These are phyloP conservation scores for Mycosarcoma mackinlayi DNA, from an alignment of 1,284 basidiomycete species.

Conservation along the genomic window DNA sequence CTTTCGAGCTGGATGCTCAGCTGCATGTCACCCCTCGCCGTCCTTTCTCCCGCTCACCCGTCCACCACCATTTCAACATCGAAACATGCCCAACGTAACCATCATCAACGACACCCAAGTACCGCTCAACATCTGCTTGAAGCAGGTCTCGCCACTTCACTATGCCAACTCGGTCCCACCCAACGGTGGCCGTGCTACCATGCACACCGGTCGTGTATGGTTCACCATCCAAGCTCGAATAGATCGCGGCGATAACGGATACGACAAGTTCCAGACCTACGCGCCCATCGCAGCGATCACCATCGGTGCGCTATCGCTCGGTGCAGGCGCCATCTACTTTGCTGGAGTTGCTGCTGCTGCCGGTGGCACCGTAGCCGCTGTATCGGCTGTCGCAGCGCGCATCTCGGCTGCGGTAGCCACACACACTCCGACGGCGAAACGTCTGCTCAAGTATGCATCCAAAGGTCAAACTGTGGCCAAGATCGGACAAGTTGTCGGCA, in stretches of 20 bases:
- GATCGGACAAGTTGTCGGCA: slow-evolving; percentile 57
- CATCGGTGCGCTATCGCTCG: slow-evolving; percentile 45
- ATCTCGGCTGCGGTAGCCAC: slow-evolving; percentile 46
- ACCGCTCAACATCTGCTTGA: slow-evolving; percentile 57
- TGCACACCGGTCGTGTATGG: slow-evolving; percentile 55
- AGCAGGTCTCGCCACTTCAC: slow-evolving; percentile 59
- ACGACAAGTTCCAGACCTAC: slow-evolving; percentile 54
- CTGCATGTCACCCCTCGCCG: not conserved
- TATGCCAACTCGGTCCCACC: slow-evolving; percentile 55
- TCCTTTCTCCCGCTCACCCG: not conserved
- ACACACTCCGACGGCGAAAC: slow-evolving; percentile 49
- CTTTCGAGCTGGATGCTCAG: too few species aligned
- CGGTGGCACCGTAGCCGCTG: slow-evolving; percentile 45
- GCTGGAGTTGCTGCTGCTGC: slow-evolving; percentile 49
- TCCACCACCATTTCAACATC: not conserved
- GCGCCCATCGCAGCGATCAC: slow-evolving; percentile 58
- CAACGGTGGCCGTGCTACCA: slow-evolving; percentile 39
- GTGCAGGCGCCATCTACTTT: slow-evolving; percentile 59
- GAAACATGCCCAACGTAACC: slow-evolving; percentile 52
- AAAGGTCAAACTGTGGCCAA: slow-evolving; percentile 55
- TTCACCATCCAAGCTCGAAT: slow-evolving; percentile 61
- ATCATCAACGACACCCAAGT: slow-evolving; percentile 60
- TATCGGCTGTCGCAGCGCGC: slow-evolving; percentile 44
- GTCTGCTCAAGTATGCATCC: slow-evolving; percentile 51
- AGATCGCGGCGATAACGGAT: slow-evolving; percentile 52